Evolutionary conservation across 192 early-diverging fungal genomes (phyloP), one percentile per base, ranked within the genome.

Genomic region (Gamsiella multidivaricata): DNA sequence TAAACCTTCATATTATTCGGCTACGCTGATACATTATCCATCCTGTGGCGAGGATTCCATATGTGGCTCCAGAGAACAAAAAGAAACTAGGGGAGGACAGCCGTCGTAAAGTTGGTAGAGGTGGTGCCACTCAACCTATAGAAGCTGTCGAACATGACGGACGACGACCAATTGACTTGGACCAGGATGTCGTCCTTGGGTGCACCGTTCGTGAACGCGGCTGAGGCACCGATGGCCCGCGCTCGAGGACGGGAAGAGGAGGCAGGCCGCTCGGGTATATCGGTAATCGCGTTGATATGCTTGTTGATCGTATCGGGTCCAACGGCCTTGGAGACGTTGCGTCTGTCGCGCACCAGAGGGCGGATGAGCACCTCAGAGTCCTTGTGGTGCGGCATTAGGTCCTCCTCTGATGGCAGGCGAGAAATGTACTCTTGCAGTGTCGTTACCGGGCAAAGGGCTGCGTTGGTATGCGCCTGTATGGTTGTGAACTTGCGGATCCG

Each of bases 161-260:
- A 22, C 8, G 56, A 58, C 36, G 56, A 58, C 56, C 56, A 58
- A 41, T 42, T 32, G 14, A 23, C 59, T 25, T 61, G 59, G 2
- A 33, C 43, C 17, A 47, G 26, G 5, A 61, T 43, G 5, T 61
- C 59, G 26, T 47, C 43, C 0, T 31, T 28, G 8, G 31, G 0
- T 0, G 43, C 31, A 2, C 59, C 59, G 12, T 49, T 61, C 43
- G 43, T 61, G 45, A 32, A 46, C 2, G 43, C 45, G 5, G 0
- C 55, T 42, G 55, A 39, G 23, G 55, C n/a, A 0, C 55, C 55
- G 12, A 58, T 58, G 0, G 55, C 55, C 0, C 53, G 53, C 14
- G 53, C 53, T 3, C 32, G n/a, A 17, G 53, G 53, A 3, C 53
- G 33, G 32, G 10, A 9, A 12, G 12, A 3, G 32, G 26, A 28